Evolutionary conservation across 2,329 filamentous ascomycete species (phyloP).

Genomic region (Fusarium abutilonis): DNA sequence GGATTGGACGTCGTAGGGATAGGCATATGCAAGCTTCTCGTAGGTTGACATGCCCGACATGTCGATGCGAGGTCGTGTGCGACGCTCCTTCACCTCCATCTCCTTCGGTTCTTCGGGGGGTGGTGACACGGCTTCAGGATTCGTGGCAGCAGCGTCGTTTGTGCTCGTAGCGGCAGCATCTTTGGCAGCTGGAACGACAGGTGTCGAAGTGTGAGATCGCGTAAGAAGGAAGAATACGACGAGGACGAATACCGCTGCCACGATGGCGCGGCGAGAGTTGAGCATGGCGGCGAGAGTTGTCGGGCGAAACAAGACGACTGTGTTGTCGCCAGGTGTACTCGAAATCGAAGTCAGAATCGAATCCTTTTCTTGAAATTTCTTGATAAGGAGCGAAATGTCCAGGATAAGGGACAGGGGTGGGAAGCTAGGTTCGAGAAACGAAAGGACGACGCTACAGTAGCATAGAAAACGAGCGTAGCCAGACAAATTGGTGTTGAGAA

Average conservation of each 20-base stretch:
- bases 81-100: conserved; percentile 36
- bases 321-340: conserved; percentile 26
- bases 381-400: conserved; percentile 35
- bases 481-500: conserved; percentile 25
- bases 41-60: conserved; percentile 75
- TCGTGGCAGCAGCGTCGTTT: conserved; percentile 38
- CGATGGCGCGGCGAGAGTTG: conserved; percentile 78
- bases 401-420: conserved; percentile 32
- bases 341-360: conserved; percentile 13
- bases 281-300: conserved; percentile 69
- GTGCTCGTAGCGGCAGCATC: conserved; percentile 29
- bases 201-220: conserved; percentile 60
- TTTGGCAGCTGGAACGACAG: conserved; percentile 29
- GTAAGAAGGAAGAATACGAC: conserved; percentile 76
- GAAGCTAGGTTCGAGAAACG: conserved; percentile 29
- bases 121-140: conserved; percentile 33
- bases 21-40: conserved; percentile 90
- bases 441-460: conserved; percentile 33
- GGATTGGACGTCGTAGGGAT: conserved; percentile 86
- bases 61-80: conserved; percentile 65
- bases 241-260: conserved; percentile 75
- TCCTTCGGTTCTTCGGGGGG: conserved; percentile 29
- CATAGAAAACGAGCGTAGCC: conserved; percentile 37
- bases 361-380: conserved; percentile 29
- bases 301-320: conserved; percentile 14